phyloP scores from a whole-genome alignment of 2,329 filamentous ascomycete species.

The Trichoderma asperellum region DNA sequence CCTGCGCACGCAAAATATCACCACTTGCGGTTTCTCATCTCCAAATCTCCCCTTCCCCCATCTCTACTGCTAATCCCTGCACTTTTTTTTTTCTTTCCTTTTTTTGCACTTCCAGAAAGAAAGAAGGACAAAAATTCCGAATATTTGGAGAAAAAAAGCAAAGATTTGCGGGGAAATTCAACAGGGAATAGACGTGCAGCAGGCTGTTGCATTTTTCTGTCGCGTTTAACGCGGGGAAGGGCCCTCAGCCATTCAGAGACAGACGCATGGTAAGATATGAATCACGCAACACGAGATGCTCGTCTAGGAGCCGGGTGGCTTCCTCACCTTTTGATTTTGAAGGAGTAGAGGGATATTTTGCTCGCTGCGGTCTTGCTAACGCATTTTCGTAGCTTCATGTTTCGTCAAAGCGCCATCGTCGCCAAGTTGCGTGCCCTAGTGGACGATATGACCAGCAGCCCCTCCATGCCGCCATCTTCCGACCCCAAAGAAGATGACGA shows the following conservation, averaged over 20 bases:
- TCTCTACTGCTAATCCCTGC: background rate
- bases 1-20: background rate
- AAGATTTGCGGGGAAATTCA: conserved; percentile 17
- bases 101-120: background rate
- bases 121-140: background rate
- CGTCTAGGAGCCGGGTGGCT: conserved; percentile 37
- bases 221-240: conserved; percentile 26
- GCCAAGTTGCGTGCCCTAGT: conserved; percentile 39
- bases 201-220: conserved; percentile 8
- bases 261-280: conserved; percentile 5
- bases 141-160: conserved; percentile 14
- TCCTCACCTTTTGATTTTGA: conserved; percentile 10
- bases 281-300: conserved; percentile 34
- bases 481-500: conserved; percentile 5
- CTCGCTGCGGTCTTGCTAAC: background rate
- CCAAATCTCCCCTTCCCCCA: conserved; percentile 17
- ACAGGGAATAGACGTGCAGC: conserved; percentile 25
- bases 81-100: background rate
- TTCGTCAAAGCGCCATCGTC: conserved; percentile 37
- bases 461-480: conserved; percentile 22
- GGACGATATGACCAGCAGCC: conserved; percentile 32
- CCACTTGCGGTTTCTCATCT: background rate
- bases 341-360: background rate
- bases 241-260: background rate
- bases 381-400: conserved; percentile 29